phyloP scores from a whole-genome alignment of 768 basidiomycete species.

The Amanita rubescens region DNA sequence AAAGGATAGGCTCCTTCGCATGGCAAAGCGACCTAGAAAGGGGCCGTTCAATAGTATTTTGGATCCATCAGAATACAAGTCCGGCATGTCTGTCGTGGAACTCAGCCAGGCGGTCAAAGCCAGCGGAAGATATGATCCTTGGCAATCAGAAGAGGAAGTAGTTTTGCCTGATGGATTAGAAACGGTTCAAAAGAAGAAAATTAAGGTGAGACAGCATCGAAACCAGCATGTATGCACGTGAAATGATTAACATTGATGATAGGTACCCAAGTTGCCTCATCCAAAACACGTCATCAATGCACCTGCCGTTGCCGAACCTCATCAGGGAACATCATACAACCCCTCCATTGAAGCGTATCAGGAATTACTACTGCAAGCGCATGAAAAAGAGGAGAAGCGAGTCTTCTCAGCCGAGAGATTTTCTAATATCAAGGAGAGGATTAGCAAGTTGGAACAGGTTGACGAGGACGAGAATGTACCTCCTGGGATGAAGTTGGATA shows the following conservation, averaged over 20 bases:
- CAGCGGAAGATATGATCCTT: slow-evolving; percentile 62
- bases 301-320: slow-evolving; percentile 64
- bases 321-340: slow-evolving; percentile 86
- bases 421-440: slow-evolving; percentile 44
- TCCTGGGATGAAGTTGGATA: slow-evolving; percentile 61
- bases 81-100: slow-evolving; percentile 58
- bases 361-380: slow-evolving; percentile 61
- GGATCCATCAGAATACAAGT: slow-evolving; percentile 60
- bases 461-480: slow-evolving; percentile 32
- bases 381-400: slow-evolving; percentile 54
- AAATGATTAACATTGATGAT: neutral
- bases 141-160: slow-evolving; percentile 33
- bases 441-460: slow-evolving; percentile 40
- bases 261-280: slow-evolving; percentile 2
- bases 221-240: neutral
- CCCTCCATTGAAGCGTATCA: slow-evolving; percentile 69
- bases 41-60: slow-evolving; percentile 69
- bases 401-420: slow-evolving; percentile 46
- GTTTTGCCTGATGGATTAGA: slow-evolving; percentile 33
- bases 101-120: slow-evolving; percentile 62
- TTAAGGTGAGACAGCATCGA: slow-evolving; percentile 40
- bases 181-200: slow-evolving; percentile 30
- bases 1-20: slow-evolving; percentile 66
- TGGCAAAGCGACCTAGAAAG: slow-evolving; percentile 63
- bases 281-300: slow-evolving; percentile 40